Percentiles rank a stretch among this genome's conserved stretches.
Conservation (phyloP, 495 filamentous ascomycete species). For the Penicillium simplicissimum region DNA sequence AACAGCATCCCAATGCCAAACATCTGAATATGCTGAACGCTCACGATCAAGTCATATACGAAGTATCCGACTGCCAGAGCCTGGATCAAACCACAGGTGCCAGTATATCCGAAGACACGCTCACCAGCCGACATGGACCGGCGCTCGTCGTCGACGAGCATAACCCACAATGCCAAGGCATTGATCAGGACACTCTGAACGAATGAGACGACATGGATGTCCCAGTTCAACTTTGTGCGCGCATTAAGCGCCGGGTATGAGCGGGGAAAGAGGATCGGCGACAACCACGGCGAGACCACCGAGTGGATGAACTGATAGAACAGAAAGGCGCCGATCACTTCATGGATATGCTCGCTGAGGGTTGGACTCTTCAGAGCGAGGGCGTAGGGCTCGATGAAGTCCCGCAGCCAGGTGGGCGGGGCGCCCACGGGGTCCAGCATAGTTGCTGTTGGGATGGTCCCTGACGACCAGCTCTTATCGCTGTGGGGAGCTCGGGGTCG, state of each 20-base stretch:
- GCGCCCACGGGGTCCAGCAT: constrained; percentile 55
- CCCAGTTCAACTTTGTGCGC: constrained; percentile 85
- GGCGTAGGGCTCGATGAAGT: constrained; percentile 45
- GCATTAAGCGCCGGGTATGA: constrained; percentile 66
- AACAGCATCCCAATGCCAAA: constrained; percentile 90
- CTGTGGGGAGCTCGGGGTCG: constrained; percentile 22
- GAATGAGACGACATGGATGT: constrained; percentile 94
- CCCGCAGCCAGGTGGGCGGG: constrained; percentile 45
- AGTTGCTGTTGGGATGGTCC: constrained; percentile 20
- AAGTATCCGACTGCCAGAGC: constrained; percentile 93
- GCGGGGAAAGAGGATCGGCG: constrained; percentile 64
- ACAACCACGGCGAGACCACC: constrained; percentile 74
- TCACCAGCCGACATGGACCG: constrained; percentile 67
- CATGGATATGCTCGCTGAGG: constrained; percentile 84
- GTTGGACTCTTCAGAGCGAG: constrained; percentile 60
- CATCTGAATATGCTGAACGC: constrained; percentile 65
- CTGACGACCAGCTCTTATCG: constrained; percentile 15
- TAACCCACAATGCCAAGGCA: constrained; percentile 76
- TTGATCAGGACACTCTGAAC: constrained; percentile 83
- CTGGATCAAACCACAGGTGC: constrained; percentile 77
- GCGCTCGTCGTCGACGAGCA: constrained; percentile 76
- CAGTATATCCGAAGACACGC: constrained; percentile 90
- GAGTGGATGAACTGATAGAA: constrained; percentile 77
- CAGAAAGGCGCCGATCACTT: constrained; percentile 71
- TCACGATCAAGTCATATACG: constrained; percentile 85